Evolutionary conservation across 768 basidiomycete genomes (phyloP).

Genomic region (Termitomyces sp.): DNA sequence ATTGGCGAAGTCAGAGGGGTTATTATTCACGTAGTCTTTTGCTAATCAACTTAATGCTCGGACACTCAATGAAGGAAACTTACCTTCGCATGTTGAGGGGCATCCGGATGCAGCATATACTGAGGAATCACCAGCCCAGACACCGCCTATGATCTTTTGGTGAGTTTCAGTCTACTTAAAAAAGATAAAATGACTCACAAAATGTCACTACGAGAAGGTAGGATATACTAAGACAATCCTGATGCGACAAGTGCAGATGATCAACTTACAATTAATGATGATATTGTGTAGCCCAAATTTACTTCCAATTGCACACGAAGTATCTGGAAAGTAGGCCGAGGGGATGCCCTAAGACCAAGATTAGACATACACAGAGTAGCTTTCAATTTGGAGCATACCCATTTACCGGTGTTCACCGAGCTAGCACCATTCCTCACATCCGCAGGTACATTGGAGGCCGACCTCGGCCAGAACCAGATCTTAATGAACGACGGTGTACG

Average conservation of each 20-base stretch:
- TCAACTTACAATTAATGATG: slow-evolving; percentile 48
- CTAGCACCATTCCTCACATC: slow-evolving; percentile 38
- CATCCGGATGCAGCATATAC: slow-evolving; percentile 44
- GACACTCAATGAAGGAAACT: slow-evolving; percentile 16
- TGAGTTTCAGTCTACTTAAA: neutral
- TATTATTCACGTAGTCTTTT: slow-evolving; percentile 57
- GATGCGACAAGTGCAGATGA: neutral
- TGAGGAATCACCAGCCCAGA: slow-evolving; percentile 42
- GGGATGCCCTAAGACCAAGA: slow-evolving; percentile 43
- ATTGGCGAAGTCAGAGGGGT: slow-evolving; percentile 58
- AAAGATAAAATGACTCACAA: slow-evolving; percentile 34
- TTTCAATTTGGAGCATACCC: slow-evolving; percentile 31
- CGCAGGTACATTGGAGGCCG: slow-evolving; percentile 32
- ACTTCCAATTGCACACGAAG: slow-evolving; percentile 47
- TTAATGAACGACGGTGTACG: slow-evolving; percentile 52
- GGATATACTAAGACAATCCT: neutral
- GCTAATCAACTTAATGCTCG: neutral
- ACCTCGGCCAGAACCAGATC: slow-evolving; percentile 68
- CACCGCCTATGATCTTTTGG: slow-evolving; percentile 35
- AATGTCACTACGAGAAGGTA: slow-evolving; percentile 39
- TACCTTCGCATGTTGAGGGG: slow-evolving; percentile 47
- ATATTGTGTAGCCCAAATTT: slow-evolving; percentile 57
- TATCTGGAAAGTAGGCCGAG: slow-evolving; percentile 55
- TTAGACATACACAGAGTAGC: neutral
- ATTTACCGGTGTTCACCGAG: slow-evolving; percentile 41